These are phyloP conservation scores for Cladorrhinum samala DNA, from an alignment of 495 filamentous ascomycete genomes.

Conservation along the genomic window DNA sequence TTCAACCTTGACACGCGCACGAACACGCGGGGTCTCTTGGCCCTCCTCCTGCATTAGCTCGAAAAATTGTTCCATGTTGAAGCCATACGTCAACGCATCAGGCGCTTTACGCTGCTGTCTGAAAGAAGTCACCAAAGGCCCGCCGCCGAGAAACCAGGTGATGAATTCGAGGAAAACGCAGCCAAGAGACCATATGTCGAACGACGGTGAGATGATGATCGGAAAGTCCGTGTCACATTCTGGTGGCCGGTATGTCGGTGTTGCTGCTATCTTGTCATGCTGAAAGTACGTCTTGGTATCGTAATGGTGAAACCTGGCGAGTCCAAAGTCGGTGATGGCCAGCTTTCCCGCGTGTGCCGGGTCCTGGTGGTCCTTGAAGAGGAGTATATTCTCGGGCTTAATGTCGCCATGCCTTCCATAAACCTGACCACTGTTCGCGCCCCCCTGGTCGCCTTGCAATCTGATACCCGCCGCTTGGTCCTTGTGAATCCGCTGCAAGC, in stretches of 20 bases:
- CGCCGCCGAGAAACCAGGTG: slow-evolving; percentile 22
- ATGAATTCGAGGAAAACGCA: slow-evolving; percentile 25
- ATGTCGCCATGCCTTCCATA: slow-evolving; percentile 15
- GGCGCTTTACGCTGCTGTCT: not conserved
- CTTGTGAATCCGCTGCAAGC: not conserved
- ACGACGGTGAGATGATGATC: not conserved
- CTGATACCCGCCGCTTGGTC: not conserved
- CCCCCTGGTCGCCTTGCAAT: not conserved
- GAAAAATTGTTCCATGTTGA: not conserved
- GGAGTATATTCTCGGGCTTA: slow-evolving; percentile 14
- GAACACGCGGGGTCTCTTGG: no score
- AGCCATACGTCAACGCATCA: not conserved
- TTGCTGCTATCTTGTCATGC: not conserved
- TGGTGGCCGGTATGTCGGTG: slow-evolving; percentile 10
- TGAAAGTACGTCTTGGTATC: slow-evolving; percentile 4
- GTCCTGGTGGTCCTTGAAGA: not conserved
- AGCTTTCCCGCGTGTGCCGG: not conserved
- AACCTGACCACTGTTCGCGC: not conserved
- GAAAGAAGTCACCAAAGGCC: not conserved
- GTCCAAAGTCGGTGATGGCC: slow-evolving; percentile 12
- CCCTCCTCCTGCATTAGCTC: no score
- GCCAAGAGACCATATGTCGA: slow-evolving; percentile 24
- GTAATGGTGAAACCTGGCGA: slow-evolving; percentile 1
- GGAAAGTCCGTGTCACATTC: slow-evolving; percentile 9
- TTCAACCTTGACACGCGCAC: no score